Evolutionary conservation across 2,329 filamentous ascomycete genomes (phyloP), one percentile per base, ranked within the genome.

Genomic region (Hypocreales sp.): DNA sequence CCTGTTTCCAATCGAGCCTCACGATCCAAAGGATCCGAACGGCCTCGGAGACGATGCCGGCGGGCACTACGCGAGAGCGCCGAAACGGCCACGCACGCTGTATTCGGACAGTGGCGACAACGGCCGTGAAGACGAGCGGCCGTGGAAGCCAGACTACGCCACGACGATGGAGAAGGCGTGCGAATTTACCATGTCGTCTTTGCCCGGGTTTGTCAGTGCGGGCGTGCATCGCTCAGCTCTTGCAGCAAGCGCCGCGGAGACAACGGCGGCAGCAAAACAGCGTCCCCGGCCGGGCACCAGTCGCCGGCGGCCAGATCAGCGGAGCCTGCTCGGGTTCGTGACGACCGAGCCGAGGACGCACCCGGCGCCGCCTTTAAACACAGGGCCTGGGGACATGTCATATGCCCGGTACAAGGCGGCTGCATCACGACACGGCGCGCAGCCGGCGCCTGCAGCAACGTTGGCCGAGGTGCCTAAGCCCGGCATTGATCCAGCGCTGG

Each of bases 1-100:
- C 35, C 44, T 64, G 8, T 82, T 74, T 53, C 77, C 80, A 0
- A 40, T 70, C 4, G 71, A 77, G 25, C 78, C 77, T 5, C 58
- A 64, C 14, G 48, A 58, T 11, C 35, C 36, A 5, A 42, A 60
- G 31, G 35, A 35, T 21, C 31, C 26, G 22, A 46, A 35, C 22
- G 39, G 32, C 7, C 26, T 32, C 3, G 40, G 40, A 5, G 37
- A 34, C 5, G 31, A 40, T 9, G 25, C 27, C 11, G 35, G 31
- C 4, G 33, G 32, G 11, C 29, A 44, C 19, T 34, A 37, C 18
- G 28, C 38, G 12, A 42, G 29, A 40, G 40, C 38, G 9, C 31
- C 36, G 4, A 53, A 50, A 28, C 41, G 45, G 16, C 49, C 45
- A 32, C 47, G 44, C 15, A 42, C 38, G 3, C 30, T 31, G 1